Base-by-base conservation (phyloP, 2,329 filamentous ascomycete species). In the Rhexocercosporidium sp. region DNA sequence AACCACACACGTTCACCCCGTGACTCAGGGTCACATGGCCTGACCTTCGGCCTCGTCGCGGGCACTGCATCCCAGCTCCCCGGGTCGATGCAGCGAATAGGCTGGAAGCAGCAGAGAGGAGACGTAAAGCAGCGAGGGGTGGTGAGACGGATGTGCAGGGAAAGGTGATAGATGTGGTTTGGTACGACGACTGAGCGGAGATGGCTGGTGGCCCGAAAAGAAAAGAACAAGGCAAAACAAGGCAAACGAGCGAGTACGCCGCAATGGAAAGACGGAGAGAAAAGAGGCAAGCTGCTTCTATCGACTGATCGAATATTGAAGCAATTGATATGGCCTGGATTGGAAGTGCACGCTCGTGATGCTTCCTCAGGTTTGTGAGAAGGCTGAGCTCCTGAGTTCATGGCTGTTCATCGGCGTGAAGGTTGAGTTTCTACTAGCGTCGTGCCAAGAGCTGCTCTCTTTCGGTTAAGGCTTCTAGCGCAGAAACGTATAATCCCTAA, bases 11-110 rank as follows among this genome's bases (percentile, higher is more conserved):
- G 57, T 34, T 12, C 29, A n/a, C 67, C 34, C 63, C 47, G 63
- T 73, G 71, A 72, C 64, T 72, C 57, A 37, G 8, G 44, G 65
- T 71, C 70, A 72, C 31, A 51, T 61, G 59, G 41, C 57, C 41
- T 53, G 63, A 60, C 16, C 27, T 60, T 44, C 57, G 68, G 66
- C 66, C 56, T 56, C 29, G 20, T 51, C 14, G 59, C 37, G 53
- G 34, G 29, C 27, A 29, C 3, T 44, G 3, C 16, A 66, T 65
- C 59, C 66, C 57, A 69, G 57, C n/a, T 44, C 54, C 51, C 68
- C 62, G 66, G 62, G 37, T 60, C 39, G 49, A 34, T 47, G 59
- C 37, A 62, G 34, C 56, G 34, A 59, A 59, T 59, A 37, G 37
- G 22, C 53, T 27, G 34, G 4, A 9, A 31, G 25, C 2, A 31